phyloP scores from a whole-genome alignment of 164 flowering plant species.

The Annona cherimola region DNA sequence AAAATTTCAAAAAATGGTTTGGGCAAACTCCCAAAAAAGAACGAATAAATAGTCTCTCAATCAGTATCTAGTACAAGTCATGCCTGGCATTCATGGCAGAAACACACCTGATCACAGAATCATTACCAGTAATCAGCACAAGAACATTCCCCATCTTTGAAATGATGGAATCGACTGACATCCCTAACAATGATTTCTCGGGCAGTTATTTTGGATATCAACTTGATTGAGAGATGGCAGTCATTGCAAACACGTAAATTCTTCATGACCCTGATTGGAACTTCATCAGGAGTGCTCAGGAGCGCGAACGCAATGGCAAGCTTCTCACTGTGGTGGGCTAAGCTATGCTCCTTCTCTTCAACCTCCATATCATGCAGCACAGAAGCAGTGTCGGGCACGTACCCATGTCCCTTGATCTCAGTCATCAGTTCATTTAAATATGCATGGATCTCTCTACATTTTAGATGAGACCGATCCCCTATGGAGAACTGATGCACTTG shows the following conservation, averaged over 20 bases:
- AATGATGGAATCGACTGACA: constrained; percentile 72
- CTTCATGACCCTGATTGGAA: constrained; percentile 67
- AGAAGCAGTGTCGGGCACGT: constrained; percentile 43
- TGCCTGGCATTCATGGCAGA: not conserved
- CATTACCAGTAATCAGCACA: constrained; percentile 41
- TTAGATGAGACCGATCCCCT: constrained; percentile 52
- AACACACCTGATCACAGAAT: not conserved
- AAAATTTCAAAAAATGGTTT: no score
- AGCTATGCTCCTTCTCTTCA: constrained; percentile 53
- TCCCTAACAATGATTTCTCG: constrained; percentile 66
- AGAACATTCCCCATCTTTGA: constrained; percentile 60
- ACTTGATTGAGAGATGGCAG: constrained; percentile 61
- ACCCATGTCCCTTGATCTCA: constrained; percentile 50
- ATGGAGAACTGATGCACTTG: constrained; percentile 49
- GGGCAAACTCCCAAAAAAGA: no score
- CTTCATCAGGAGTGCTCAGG: constrained; percentile 35
- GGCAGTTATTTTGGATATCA: constrained; percentile 38
- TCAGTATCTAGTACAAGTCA: no score
- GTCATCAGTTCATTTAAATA: constrained; percentile 44
- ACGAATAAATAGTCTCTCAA: no score
- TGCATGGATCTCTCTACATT: constrained; percentile 36
- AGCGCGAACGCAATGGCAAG: constrained; percentile 67
- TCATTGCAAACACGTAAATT: constrained; percentile 64
- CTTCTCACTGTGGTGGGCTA: constrained; percentile 68
- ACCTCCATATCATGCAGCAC: constrained; percentile 59